Percentiles rank a stretch among this genome's conserved stretches.
Conservation (phyloP, 2,329 filamentous ascomycete species). For the Aspergillus piperis region DNA sequence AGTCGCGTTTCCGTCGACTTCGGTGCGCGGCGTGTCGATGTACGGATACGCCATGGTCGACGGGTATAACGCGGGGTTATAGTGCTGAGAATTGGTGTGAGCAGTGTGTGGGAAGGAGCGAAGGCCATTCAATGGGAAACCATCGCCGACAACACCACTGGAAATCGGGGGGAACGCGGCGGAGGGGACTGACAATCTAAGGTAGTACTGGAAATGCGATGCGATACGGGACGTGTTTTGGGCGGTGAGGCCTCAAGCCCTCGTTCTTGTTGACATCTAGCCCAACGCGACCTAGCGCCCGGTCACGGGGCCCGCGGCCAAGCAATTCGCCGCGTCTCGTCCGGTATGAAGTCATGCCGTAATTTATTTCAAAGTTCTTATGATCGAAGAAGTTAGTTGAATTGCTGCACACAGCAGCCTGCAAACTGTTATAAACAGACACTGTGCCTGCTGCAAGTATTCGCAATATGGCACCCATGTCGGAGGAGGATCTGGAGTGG, state of each 20-base stretch:
- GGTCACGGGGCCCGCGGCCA: slow-evolving; percentile 24
- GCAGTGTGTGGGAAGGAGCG: neutral
- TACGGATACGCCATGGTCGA: slow-evolving; percentile 65
- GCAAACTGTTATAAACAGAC: neutral
- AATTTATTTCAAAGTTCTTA: slow-evolving; percentile 16
- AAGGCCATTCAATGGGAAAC: slow-evolving; percentile 27
- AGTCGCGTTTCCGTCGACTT: slow-evolving; percentile 77
- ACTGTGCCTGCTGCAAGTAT: neutral
- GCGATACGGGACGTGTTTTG: slow-evolving; percentile 35
- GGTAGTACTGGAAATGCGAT: slow-evolving; percentile 6
- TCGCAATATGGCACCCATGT: slow-evolving; percentile 42
- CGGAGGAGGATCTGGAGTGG: slow-evolving; percentile 63
- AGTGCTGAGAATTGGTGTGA: neutral
- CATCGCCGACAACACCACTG: slow-evolving; percentile 24
- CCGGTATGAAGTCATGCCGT: slow-evolving; percentile 38
- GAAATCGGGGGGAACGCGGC: neutral
- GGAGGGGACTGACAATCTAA: neutral
- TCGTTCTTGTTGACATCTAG: slow-evolving; percentile 46
- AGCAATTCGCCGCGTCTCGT: slow-evolving; percentile 28
- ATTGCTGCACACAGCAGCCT: neutral
- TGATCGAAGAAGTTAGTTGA: neutral
- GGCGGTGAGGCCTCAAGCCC: slow-evolving; percentile 27
- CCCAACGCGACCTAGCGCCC: slow-evolving; percentile 34
- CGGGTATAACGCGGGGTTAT: slow-evolving; percentile 15
- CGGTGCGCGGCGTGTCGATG: slow-evolving; percentile 82